Conservation (phyloP, 768 basidiomycete genomes). For the Candolleomyces aberdarensis region DNA sequence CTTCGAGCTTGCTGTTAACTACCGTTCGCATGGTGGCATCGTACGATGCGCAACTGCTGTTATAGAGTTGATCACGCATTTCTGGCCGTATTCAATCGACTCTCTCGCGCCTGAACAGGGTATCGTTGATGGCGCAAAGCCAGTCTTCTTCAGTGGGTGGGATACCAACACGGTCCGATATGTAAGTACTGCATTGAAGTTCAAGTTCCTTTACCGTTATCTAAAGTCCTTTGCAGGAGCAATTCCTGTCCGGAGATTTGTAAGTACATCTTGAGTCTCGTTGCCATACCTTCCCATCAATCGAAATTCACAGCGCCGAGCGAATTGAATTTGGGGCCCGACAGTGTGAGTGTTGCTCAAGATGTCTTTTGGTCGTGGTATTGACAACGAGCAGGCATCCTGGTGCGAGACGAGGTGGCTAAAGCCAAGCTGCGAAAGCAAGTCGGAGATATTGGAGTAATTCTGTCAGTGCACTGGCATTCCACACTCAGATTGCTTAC, state of each 20-base stretch:
- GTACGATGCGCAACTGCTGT: constrained; percentile 66
- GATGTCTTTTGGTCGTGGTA: neutral
- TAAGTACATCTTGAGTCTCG: neutral
- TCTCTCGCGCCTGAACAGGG: constrained; percentile 52
- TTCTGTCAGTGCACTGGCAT: constrained; percentile 42
- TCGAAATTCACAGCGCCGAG: constrained; percentile 33
- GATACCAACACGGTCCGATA: constrained; percentile 39
- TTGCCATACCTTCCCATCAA: neutral
- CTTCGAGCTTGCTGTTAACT: constrained; percentile 64
- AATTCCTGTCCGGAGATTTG: constrained; percentile 50
- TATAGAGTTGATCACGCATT: constrained; percentile 55
- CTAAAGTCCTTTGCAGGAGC: constrained; percentile 27
- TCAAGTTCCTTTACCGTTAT: constrained; percentile 35
- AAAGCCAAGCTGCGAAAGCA: constrained; percentile 42
- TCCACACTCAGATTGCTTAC: neutral
- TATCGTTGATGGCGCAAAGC: constrained; percentile 49
- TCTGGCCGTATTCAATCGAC: constrained; percentile 69
- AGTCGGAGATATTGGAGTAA: constrained; percentile 56
- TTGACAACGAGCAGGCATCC: constrained; percentile 44
- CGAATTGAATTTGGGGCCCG: constrained; percentile 59
- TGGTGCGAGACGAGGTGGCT: too few relatives aligned
- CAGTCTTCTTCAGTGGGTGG: constrained; percentile 54
- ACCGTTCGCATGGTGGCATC: constrained; percentile 71
- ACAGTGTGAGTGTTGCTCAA: constrained; percentile 53
- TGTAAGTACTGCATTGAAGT: constrained; percentile 11